Evolutionary conservation across 1,284 basidiomycete species (phyloP), one percentile per base, ranked within the genome.

Genomic region (Austroboletus sp.): DNA sequence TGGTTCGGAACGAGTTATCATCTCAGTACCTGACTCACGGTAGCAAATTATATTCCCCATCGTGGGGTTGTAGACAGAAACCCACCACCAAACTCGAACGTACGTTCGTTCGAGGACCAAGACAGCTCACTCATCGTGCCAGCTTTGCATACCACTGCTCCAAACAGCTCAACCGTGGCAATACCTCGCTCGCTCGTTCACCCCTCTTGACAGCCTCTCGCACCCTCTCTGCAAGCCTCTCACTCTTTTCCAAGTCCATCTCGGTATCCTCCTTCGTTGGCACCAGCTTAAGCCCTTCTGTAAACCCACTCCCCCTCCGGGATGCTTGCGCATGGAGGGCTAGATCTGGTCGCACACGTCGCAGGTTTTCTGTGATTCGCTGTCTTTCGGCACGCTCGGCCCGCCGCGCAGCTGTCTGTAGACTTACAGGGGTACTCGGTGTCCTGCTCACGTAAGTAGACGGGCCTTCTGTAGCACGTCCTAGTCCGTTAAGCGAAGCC

Each of bases 181-280:
- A 50, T 6, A 66, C 61, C 9, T 55, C 50, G 35, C 48, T 51
- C 21, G 44, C 58, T 1, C 21, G 49, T 9, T 36, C 41, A 3
- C 63, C 66, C 33, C 19, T 47, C 46, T 29, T 40, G 13, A 66
- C 25, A 0, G 46, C 56, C 35, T 57, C 50, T 30, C 40, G 55
- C 25, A 67, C 56, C 30, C 40, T 44, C 45, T 46, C 53, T 15
- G 56, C 54, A 32, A 67, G 32, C 46, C 1, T 42, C 30, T 30
- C 46, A 29, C 63, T 67, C 37, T 40, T 57, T 25, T 64, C 61
- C 61, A 56, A 59, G 40, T 67, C 50, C 43, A 67, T 40, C 32
- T 32, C 34, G 16, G 12, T 11, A 8, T 63, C 54, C 16, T 53
- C 57, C 3, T 42, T 41, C 4, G 37, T 39, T 7, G 31, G 31